These are phyloP conservation scores for Stephanodiscus triporus DNA, from an alignment of 108 stramenopile species.

Conservation along the genomic window DNA sequence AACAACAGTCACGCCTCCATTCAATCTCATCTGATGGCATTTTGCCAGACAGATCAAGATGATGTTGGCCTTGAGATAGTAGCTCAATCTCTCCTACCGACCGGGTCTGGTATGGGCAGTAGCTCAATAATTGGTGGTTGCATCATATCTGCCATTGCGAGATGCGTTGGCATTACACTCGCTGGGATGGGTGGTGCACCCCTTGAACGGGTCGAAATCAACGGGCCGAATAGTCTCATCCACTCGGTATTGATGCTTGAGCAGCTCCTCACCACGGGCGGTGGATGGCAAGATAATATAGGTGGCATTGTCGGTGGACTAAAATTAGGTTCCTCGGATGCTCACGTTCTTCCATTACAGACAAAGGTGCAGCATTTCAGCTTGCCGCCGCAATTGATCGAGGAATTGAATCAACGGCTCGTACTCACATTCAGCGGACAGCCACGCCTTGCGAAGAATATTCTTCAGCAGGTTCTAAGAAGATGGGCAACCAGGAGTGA, in stretches of 20 bases:
- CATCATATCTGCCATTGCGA: slow-evolving; percentile 59
- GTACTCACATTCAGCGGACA: slow-evolving; percentile 74
- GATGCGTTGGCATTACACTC: slow-evolving; percentile 54
- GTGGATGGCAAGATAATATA: slow-evolving; percentile 93
- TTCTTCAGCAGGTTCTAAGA: slow-evolving; percentile 73
- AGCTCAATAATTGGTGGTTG: slow-evolving; percentile 82
- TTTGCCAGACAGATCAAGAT: slow-evolving; percentile 49
- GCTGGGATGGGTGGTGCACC: background rate
- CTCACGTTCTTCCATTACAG: slow-evolving; percentile 48
- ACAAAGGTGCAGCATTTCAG: slow-evolving; percentile 45
- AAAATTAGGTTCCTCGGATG: slow-evolving; percentile 58
- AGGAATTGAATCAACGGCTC: slow-evolving; percentile 55
- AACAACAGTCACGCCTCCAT: slow-evolving; percentile 24
- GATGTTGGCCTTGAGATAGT: slow-evolving; percentile 70
- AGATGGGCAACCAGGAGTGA: slow-evolving; percentile 67
- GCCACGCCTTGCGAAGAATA: slow-evolving; percentile 84
- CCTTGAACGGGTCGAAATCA: slow-evolving; percentile 14
- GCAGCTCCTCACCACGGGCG: slow-evolving; percentile 81
- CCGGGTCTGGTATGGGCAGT: slow-evolving; percentile 87
- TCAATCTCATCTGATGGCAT: slow-evolving; percentile 56
- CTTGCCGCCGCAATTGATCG: slow-evolving; percentile 19
- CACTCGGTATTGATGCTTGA: slow-evolving; percentile 71
- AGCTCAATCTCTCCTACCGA: slow-evolving; percentile 70
- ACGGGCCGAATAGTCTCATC: slow-evolving; percentile 45
- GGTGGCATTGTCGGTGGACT: slow-evolving; percentile 67